These are phyloP conservation scores for Aspergillus sp. DNA, from an alignment of 2,329 filamentous ascomycete species.

Conservation along the genomic window DNA sequence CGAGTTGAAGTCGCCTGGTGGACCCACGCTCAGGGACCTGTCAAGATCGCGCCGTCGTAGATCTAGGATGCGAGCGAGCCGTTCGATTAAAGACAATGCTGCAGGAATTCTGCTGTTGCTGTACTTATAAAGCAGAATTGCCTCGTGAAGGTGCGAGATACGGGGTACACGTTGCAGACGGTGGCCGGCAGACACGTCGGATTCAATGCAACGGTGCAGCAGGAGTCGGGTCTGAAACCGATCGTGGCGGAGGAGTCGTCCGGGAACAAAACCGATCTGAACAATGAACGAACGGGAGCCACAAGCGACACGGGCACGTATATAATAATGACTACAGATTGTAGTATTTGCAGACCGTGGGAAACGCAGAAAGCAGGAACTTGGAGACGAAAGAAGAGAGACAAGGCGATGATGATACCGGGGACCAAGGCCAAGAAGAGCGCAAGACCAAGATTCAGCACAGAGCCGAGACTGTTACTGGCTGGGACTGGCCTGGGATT, in stretches of 20 bases:
- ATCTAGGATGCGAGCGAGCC: slow-evolving; percentile 20
- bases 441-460: neutral
- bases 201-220: slow-evolving; percentile 8
- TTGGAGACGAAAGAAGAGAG: neutral
- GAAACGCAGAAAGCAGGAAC: neutral
- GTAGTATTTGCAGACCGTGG: neutral
- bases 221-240: slow-evolving; percentile 12
- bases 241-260: slow-evolving; percentile 5
- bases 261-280: neutral
- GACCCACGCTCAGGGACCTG: slow-evolving; percentile 31
- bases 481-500: neutral
- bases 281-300: neutral
- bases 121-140: neutral
- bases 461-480: neutral
- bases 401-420: neutral
- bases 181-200: slow-evolving; percentile 12
- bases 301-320: neutral
- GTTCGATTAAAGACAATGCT: slow-evolving; percentile 11
- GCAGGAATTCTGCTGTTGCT: neutral
- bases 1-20: slow-evolving; percentile 23
- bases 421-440: neutral
- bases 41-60: slow-evolving; percentile 31
- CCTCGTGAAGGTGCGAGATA: slow-evolving; percentile 1
- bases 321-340: neutral
- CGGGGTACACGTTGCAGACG: slow-evolving; percentile 9